These are phyloP conservation scores for Pythium diclinum DNA, from an alignment of 352 stramenopile genomes.

Conservation along the genomic window DNA sequence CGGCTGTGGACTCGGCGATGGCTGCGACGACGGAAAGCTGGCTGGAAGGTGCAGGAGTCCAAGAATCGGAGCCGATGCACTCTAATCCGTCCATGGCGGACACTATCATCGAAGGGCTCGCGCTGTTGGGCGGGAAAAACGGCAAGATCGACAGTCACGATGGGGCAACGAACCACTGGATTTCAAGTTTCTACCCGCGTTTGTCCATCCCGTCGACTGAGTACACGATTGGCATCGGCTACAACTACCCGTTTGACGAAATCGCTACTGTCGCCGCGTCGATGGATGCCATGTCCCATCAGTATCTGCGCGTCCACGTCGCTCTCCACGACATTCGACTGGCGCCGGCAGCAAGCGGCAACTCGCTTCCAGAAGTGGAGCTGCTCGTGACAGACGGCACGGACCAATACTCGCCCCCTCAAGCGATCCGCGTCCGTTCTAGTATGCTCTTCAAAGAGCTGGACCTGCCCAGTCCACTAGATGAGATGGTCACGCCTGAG, in stretches of 20 bases:
- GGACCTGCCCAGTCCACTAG: constrained; percentile 14
- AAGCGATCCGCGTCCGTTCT: constrained; percentile 12
- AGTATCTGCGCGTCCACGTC: constrained; percentile 23
- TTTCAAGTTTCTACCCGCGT: constrained; percentile 10
- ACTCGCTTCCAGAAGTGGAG: constrained; percentile 15
- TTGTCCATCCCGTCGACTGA: constrained; percentile 10
- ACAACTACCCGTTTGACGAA: constrained; percentile 18
- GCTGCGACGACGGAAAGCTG: constrained; percentile 20
- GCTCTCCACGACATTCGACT: constrained; percentile 21
- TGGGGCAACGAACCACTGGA: constrained; percentile 6
- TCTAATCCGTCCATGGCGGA: neutral
- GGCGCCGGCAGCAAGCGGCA: neutral
- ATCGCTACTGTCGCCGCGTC: constrained; percentile 9
- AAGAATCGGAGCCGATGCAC: constrained; percentile 10
- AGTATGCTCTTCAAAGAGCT: constrained; percentile 20
- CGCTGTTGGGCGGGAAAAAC: neutral
- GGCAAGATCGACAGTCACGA: neutral
- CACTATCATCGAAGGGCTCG: neutral
- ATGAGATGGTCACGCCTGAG: constrained; percentile 11
- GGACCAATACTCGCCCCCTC: neutral
- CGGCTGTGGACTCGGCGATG: constrained; percentile 13
- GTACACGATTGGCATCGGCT: constrained; percentile 2
- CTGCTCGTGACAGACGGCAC: constrained; percentile 17
- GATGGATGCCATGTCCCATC: constrained; percentile 24
- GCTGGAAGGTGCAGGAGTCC: constrained; percentile 12